Conservation (phyloP, 164 flowering plant species). For the Amborella trichopoda region DNA sequence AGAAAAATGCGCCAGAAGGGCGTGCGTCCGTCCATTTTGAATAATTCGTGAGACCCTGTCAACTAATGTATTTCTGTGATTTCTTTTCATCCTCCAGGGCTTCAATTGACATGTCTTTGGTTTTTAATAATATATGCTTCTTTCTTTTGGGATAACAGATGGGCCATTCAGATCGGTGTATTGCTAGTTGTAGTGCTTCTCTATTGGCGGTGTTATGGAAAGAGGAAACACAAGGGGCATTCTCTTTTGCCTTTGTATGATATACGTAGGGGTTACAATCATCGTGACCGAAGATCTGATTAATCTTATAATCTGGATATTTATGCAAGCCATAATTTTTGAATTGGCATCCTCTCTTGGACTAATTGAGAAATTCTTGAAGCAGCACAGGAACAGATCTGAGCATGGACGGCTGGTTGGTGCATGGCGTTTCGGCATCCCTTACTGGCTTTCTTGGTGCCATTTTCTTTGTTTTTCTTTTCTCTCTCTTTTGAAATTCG, state of each 20-base stretch:
- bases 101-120: too few relatives aligned
- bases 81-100: too few relatives aligned
- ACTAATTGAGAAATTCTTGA: too few relatives aligned
- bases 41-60: background rate
- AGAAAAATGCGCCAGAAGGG: background rate
- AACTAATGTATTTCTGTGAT: background rate
- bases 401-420: too few relatives aligned
- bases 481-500: too few relatives aligned
- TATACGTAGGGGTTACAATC: slow-evolving; percentile 30
- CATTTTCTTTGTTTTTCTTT: too few relatives aligned
- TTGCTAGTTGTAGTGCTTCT: slow-evolving; percentile 35
- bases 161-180: slow-evolving; percentile 66
- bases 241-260: slow-evolving; percentile 64
- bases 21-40: background rate
- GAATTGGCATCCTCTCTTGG: too few relatives aligned
- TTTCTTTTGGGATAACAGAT: slow-evolving; percentile 35
- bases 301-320: too few relatives aligned
- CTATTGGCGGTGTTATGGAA: slow-evolving; percentile 78
- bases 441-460: too few relatives aligned
- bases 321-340: too few relatives aligned
- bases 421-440: too few relatives aligned
- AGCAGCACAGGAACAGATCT: too few relatives aligned
- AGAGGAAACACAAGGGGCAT: slow-evolving; percentile 48
- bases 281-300: slow-evolving; percentile 64
- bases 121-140: background rate